Conservation (phyloP, 768 basidiomycete species). For the Termitomyces titanicus region DNA sequence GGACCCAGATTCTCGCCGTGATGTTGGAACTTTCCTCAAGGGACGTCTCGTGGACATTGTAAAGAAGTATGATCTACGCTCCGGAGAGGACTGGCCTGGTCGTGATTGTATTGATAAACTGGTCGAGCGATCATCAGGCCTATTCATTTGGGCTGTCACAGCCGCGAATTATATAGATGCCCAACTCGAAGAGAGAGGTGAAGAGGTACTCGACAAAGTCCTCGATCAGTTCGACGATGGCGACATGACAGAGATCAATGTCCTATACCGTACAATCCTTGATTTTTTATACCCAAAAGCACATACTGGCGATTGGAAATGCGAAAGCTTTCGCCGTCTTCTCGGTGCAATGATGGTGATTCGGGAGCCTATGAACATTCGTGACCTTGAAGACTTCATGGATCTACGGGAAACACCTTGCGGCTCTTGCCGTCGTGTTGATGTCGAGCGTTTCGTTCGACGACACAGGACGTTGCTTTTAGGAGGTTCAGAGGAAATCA, state of each 20-base stretch:
- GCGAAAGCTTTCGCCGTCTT: neutral
- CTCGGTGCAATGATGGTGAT: neutral
- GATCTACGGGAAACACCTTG: neutral
- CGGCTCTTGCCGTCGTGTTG: neutral
- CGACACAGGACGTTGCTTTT: neutral
- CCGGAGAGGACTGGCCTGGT: slow-evolving; percentile 15
- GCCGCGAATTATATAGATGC: slow-evolving; percentile 7
- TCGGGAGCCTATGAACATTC: no score
- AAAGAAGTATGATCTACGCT: slow-evolving; percentile 8
- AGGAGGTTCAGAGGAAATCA: neutral
- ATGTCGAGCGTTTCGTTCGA: neutral
- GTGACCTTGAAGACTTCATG: neutral
- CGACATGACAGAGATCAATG: slow-evolving; percentile 9
- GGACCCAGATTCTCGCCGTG: slow-evolving; percentile 9
- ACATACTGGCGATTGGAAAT: neutral
- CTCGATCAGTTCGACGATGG: slow-evolving; percentile 7
- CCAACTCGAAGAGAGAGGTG: slow-evolving; percentile 9
- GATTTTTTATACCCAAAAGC: neutral
- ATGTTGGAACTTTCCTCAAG: slow-evolving; percentile 11
- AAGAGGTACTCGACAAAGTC: slow-evolving; percentile 10
- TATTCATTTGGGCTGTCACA: slow-evolving; percentile 15
- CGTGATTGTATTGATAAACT: slow-evolving; percentile 6
- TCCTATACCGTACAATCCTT: neutral
- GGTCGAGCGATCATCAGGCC: slow-evolving; percentile 6
- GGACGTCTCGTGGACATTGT: slow-evolving; percentile 7